These are phyloP conservation scores for Ustilago bromivora DNA, from an alignment of 1,284 basidiomycete species.

Conservation along the genomic window DNA sequence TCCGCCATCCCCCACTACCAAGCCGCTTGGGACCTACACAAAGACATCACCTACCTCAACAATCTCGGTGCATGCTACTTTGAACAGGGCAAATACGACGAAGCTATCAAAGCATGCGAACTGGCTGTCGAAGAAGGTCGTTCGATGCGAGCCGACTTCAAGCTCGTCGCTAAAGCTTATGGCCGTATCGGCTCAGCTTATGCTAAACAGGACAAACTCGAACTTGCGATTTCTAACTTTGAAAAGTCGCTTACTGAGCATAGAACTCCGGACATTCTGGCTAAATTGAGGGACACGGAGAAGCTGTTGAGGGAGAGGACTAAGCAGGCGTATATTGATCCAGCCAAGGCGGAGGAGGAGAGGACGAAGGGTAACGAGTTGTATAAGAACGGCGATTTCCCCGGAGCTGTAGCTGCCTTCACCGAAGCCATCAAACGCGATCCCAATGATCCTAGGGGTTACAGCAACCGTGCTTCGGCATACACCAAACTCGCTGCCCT, in stretches of 20 bases:
- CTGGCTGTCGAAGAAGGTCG: conserved; percentile 95
- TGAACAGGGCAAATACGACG: conserved; percentile 90
- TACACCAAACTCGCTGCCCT: conserved; percentile 95
- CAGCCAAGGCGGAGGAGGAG: conserved; percentile 83
- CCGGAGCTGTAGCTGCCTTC: conserved; percentile 90
- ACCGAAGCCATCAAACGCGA: conserved; percentile 96
- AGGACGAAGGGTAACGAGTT: conserved; percentile 90
- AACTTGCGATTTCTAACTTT: conserved; percentile 74
- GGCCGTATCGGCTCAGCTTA: conserved; percentile 91
- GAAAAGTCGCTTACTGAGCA: conserved; percentile 87
- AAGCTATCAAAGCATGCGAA: conserved; percentile 89
- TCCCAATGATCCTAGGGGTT: conserved; percentile 88
- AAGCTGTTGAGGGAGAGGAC: conserved; percentile 82
- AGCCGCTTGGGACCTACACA: conserved; percentile 92
- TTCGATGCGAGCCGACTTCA: conserved; percentile 74
- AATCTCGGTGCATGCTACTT: conserved; percentile 83
- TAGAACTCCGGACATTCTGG: conserved; percentile 90
- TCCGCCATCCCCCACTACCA: conserved; percentile 70
- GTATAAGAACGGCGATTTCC: conserved; percentile 80
- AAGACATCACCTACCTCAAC: conserved; percentile 89
- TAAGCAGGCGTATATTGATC: conserved; percentile 87
- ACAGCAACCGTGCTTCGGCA: conserved; percentile 96
- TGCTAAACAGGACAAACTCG: conserved; percentile 82
- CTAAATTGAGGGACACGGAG: conserved; percentile 83
- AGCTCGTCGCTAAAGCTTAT: conserved; percentile 78